Conservation (phyloP, 306 rosid genomes). For the Rubus parviflorus region DNA sequence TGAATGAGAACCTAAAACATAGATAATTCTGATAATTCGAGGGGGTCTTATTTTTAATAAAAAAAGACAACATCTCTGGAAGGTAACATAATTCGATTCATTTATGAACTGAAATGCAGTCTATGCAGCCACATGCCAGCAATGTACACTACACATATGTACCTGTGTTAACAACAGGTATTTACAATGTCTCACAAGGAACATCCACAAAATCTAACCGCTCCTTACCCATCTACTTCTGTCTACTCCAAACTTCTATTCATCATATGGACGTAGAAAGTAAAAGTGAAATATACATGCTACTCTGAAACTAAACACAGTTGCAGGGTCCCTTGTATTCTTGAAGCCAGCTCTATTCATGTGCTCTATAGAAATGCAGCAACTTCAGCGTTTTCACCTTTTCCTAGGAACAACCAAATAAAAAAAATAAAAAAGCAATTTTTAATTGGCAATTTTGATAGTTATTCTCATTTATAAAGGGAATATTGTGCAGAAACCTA, state of each 20-base stretch:
- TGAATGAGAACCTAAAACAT: too few species aligned
- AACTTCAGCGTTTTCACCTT: conserved; percentile 64
- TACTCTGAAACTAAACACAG: conserved; percentile 1
- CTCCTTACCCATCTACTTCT: conserved; percentile 17
- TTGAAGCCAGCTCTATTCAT: conserved; percentile 26
- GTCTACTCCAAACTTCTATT: conserved; percentile 16
- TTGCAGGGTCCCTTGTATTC: conserved; percentile 20
- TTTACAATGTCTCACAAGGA: conserved; percentile 29
- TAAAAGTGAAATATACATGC: conserved; percentile 8
- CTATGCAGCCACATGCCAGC: conserved; percentile 23
- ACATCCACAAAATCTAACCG: conserved; percentile 33
- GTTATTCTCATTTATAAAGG: conserved; percentile 10
- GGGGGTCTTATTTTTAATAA: too few species aligned
- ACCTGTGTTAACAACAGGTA: conserved; percentile 29
- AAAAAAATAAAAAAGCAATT: background rate
- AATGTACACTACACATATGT: conserved; percentile 18
- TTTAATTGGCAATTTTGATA: conserved; percentile 7
- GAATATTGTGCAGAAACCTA: conserved; percentile 9
- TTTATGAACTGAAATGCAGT: background rate
- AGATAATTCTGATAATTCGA: too few species aligned
- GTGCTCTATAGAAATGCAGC: conserved; percentile 74
- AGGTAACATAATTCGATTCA: background rate
- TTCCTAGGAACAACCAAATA: conserved; percentile 47
- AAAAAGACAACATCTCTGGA: too few species aligned
- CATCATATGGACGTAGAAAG: background rate